Evolutionary conservation across 331 rosid genomes (phyloP).

Genomic region (Ulmus americana): DNA sequence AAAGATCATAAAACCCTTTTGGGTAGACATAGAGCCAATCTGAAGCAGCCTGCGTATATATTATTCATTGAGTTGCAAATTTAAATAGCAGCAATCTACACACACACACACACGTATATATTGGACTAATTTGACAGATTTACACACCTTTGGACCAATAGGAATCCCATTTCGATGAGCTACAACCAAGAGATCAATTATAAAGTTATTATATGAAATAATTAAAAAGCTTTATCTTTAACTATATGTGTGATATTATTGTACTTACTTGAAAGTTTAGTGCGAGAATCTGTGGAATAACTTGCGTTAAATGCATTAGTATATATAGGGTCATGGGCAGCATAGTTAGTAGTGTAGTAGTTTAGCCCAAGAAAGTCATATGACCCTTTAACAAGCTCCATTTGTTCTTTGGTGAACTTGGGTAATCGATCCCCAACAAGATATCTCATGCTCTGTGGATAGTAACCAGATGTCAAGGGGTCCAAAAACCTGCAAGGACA

Average conservation of each 20-base stretch:
- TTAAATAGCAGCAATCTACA: not conserved
- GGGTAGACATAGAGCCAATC: constrained; percentile 42
- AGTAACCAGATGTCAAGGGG: constrained; percentile 28
- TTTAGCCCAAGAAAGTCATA: constrained; percentile 41
- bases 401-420: constrained; percentile 26
- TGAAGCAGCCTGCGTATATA: constrained; percentile 16
- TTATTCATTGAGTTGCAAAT: not conserved
- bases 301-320: not conserved
- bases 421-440: constrained; percentile 27
- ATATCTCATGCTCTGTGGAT: constrained; percentile 31
- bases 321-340: constrained; percentile 21
- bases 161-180: constrained; percentile 23
- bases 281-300: constrained; percentile 28
- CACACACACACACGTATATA: not conserved
- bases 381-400: constrained; percentile 24
- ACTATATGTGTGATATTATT: too few species aligned
- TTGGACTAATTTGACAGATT: not conserved
- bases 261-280: constrained; percentile 18
- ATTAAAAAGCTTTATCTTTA: not conserved
- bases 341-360: constrained; percentile 31
- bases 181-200: not conserved
- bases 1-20: constrained; percentile 31
- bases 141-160: constrained; percentile 40
- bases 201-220: not conserved
- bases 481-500: constrained; percentile 30